A percentile compares a stretch with the other conserved stretches of the same genome.
Conservation (phyloP, 129 eudicot species). For the Saussurea involucrata region DNA sequence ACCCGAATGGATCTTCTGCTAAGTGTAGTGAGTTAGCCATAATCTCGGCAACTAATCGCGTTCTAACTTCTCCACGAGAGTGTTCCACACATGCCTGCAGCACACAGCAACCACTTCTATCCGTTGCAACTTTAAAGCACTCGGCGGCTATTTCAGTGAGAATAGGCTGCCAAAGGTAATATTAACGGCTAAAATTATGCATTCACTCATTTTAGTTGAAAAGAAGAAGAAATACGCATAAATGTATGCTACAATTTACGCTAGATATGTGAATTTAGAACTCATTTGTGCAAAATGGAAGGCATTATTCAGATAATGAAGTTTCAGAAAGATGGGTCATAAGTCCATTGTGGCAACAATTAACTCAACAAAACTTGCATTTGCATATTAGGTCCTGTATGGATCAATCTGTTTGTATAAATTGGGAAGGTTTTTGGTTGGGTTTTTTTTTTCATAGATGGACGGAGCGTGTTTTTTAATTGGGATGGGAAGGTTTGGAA, state of each 20-base stretch:
- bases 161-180: constrained; percentile 44
- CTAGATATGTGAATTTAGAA: neutral
- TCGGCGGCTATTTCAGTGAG: constrained; percentile 49
- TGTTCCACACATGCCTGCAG: constrained; percentile 59
- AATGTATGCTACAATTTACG: neutral
- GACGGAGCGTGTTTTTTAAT: no score
- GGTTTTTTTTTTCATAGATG: no score
- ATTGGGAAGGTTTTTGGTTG: no score
- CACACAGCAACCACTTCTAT: constrained; percentile 76
- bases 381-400: no score
- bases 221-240: neutral
- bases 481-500: no score
- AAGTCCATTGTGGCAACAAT: neutral
- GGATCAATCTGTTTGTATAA: no score
- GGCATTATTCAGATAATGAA: neutral
- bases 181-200: neutral
- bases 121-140: constrained; percentile 56
- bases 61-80: constrained; percentile 42
- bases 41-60: constrained; percentile 39
- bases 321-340: neutral
- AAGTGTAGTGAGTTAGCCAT: constrained; percentile 42
- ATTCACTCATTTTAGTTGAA: neutral
- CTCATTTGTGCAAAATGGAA: neutral
- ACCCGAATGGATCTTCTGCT: constrained; percentile 87
- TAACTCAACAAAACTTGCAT: neutral